These are phyloP conservation scores for Wickerhamomyces pijperi DNA, from an alignment of 805 yeast species.

Conservation along the genomic window DNA sequence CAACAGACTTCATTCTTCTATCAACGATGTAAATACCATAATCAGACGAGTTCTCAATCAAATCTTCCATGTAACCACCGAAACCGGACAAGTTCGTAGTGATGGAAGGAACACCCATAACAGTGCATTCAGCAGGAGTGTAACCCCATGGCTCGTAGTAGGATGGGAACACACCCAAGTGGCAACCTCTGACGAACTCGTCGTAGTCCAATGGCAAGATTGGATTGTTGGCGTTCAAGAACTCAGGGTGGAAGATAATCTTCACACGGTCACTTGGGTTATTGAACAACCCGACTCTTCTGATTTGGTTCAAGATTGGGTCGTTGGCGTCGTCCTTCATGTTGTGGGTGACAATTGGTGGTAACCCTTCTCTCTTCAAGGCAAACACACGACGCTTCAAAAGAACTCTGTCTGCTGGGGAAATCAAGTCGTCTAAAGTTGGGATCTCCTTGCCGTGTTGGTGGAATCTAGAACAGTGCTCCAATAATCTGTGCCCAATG, in stretches of 20 bases:
- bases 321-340: slow-evolving; percentile 88
- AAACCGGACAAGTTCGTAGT: slow-evolving; percentile 94
- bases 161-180: slow-evolving; percentile 95
- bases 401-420: slow-evolving; percentile 78
- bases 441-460: slow-evolving; percentile 56
- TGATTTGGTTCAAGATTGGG: slow-evolving; percentile 83
- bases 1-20: slow-evolving; percentile 83
- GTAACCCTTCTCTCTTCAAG: slow-evolving; percentile 76
- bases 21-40: slow-evolving; percentile 97
- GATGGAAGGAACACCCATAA: slow-evolving; percentile 97
- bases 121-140: slow-evolving; percentile 98
- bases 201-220: slow-evolving; percentile 89
- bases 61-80: slow-evolving; percentile 97
- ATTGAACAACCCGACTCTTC: slow-evolving; percentile 86
- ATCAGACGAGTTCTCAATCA: slow-evolving; percentile 87
- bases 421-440: slow-evolving; percentile 70
- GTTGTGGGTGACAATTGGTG: slow-evolving; percentile 95
- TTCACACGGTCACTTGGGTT: slow-evolving; percentile 85
- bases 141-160: slow-evolving; percentile 99
- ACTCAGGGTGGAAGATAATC: slow-evolving; percentile 95
- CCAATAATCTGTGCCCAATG: slow-evolving; percentile 81
- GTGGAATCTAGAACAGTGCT: slow-evolving; percentile 72
- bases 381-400: slow-evolving; percentile 91
- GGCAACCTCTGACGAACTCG: slow-evolving; percentile 96
- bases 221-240: slow-evolving; percentile 89